Evolutionary conservation across 2,329 filamentous ascomycete species (phyloP), one percentile per base, ranked within the genome.

Genomic region (Pleurostoma richardsiae): DNA sequence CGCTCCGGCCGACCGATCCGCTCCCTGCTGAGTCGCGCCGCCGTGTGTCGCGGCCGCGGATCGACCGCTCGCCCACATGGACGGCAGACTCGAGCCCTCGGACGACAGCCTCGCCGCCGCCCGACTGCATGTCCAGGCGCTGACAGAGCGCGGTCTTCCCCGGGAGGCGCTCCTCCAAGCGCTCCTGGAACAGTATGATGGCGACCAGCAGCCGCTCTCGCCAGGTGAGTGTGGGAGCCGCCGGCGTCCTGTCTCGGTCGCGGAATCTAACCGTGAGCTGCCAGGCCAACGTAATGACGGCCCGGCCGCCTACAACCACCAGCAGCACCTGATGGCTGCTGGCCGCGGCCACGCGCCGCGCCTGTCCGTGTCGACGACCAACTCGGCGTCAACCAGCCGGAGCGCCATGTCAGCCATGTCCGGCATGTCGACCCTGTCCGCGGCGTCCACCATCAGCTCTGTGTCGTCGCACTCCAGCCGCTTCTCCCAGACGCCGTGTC

Each of bases 311-410:
- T 19, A 19, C 19, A 19, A 19, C 19, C 19, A 19, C 19, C 19
- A 19, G 19, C 19, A 19, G 19, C 19, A 19, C 19, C 19, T 19
- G 19, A 19, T 19, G 19, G 19, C 19, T 19, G 19, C 19, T 19
- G 19, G 19, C 19, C 19, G 19, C 19, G 19, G 19, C 19, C 43
- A 43, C 44, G 40, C 42, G 48, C 41, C 39, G 27, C n/a, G 29
- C 39, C 48, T 43, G 29, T 52, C 49, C 5, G 49, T 47, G 19
- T 49, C 52, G 48, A 52, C 55, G 30, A 49, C 49, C 42, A 71
- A 73, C 45, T 72, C 70, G n/a, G 64, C 72, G 31, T 77, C 74
- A 1, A 76, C 74, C 27, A 54, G 73, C 47, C 66, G 69, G 10
- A 74, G 72, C 38, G 63, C 73, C 46, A 67, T 70, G 63, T 75